phyloP scores from a whole-genome alignment of 1,139 yeast genomes.

The Scheffersomyces stambukii region DNA sequence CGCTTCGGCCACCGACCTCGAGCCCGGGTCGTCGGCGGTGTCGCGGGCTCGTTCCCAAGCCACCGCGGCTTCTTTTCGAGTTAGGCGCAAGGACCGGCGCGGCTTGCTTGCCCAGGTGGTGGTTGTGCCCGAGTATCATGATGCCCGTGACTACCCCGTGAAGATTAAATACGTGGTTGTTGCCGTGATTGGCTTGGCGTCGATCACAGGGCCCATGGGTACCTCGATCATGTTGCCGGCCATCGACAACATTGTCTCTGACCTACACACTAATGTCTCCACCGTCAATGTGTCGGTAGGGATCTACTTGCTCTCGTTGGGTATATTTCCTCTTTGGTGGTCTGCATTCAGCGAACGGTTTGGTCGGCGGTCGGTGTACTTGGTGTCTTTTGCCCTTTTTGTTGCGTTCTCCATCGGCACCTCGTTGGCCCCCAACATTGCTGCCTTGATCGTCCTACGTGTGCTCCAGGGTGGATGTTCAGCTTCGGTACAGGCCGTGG shows the following conservation, averaged over 20 bases:
- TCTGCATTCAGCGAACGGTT: slow-evolving; percentile 69
- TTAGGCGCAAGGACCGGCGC: slow-evolving; percentile 43
- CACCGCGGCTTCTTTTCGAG: slow-evolving; percentile 16
- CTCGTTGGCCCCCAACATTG: slow-evolving; percentile 60
- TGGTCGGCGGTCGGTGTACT: slow-evolving; percentile 73
- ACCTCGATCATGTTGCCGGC: slow-evolving; percentile 83
- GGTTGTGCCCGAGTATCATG: slow-evolving; percentile 66
- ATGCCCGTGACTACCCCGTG: slow-evolving; percentile 61
- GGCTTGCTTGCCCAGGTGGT: slow-evolving; percentile 54
- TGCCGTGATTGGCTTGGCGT: slow-evolving; percentile 65
- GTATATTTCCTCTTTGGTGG: slow-evolving; percentile 90
- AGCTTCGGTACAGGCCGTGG: slow-evolving; percentile 84
- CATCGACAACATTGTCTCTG: slow-evolving; percentile 52
- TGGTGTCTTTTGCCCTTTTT: slow-evolving; percentile 61
- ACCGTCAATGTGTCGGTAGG: slow-evolving; percentile 79
- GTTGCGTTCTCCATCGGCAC: slow-evolving; percentile 69
- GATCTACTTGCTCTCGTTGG: slow-evolving; percentile 66
- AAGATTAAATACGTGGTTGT: slow-evolving; percentile 52
- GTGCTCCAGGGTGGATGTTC: slow-evolving; percentile 76
- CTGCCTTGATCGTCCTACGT: slow-evolving; percentile 62
- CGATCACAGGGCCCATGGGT: slow-evolving; percentile 89
- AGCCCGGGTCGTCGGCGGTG: too few species aligned
- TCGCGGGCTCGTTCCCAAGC: too few species aligned
- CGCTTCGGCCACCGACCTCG: too few species aligned
- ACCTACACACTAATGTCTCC: slow-evolving; percentile 52